phyloP scores from a whole-genome alignment of 768 basidiomycete species.

The Rhodotorula diobovata region DNA sequence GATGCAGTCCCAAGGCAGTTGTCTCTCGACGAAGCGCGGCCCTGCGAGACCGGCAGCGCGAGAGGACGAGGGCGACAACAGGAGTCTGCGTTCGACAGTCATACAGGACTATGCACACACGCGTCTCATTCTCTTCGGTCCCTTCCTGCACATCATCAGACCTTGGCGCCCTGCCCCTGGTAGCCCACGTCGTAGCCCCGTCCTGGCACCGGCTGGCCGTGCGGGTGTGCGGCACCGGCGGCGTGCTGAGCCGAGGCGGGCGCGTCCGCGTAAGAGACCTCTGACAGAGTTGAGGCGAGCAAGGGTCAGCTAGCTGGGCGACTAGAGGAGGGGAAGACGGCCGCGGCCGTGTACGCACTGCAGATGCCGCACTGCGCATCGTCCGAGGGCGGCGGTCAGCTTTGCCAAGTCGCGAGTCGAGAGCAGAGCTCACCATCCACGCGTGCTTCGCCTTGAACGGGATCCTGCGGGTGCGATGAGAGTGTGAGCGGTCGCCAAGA shows the following conservation, averaged over 20 bases:
- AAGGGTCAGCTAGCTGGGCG: background rate
- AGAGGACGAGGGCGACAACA: too few species aligned
- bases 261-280: background rate
- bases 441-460: slow-evolving; percentile 12
- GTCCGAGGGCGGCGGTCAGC: too few species aligned
- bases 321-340: background rate
- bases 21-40: too few species aligned
- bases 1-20: too few species aligned
- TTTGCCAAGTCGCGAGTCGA: too few species aligned
- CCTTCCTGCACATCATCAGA: background rate
- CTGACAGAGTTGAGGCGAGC: background rate
- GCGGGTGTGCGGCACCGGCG: background rate
- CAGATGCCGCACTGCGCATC: slow-evolving; percentile 1
- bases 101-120: background rate
- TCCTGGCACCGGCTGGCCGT: background rate
- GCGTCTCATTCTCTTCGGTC: background rate
- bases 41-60: too few species aligned
- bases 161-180: slow-evolving; percentile 1
- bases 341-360: background rate
- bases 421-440: background rate
- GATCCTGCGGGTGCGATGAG: background rate
- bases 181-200: slow-evolving; percentile 9
- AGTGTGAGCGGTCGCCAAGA: background rate
- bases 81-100: background rate
- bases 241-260: background rate